Conservation (phyloP, 495 filamentous ascomycete species). For the Cladorrhinum samala region DNA sequence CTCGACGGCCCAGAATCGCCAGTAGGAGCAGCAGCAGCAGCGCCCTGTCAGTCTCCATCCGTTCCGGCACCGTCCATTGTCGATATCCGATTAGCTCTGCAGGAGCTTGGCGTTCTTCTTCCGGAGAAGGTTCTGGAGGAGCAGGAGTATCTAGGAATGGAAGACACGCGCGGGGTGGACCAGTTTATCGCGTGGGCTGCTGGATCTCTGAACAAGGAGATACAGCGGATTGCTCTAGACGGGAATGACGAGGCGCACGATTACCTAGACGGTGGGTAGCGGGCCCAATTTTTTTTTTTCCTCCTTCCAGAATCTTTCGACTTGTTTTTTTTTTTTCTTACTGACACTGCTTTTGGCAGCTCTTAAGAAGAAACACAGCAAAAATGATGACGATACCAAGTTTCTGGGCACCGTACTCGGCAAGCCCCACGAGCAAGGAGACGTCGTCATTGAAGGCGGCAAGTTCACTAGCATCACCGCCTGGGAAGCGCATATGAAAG, state of each 20-base stretch:
- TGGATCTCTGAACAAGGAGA: slow-evolving; percentile 63
- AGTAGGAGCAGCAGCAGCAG: background rate
- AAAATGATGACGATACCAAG: slow-evolving; percentile 69
- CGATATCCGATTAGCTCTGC: slow-evolving; percentile 76
- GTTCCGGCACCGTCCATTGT: slow-evolving; percentile 48
- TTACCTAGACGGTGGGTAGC: slow-evolving; percentile 56
- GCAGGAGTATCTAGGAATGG: slow-evolving; percentile 38
- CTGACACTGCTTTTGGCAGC: slow-evolving; percentile 32
- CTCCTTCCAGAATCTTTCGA: background rate
- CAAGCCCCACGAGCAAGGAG: slow-evolving; percentile 57
- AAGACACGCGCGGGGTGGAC: slow-evolving; percentile 69
- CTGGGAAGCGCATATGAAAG: slow-evolving; percentile 47
- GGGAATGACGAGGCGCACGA: slow-evolving; percentile 52
- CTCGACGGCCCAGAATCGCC: slow-evolving; percentile 52
- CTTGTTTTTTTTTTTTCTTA: background rate
- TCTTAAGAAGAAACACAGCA: slow-evolving; percentile 79
- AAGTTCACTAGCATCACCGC: slow-evolving; percentile 56
- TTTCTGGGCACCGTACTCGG: slow-evolving; percentile 77
- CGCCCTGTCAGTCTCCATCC: background rate
- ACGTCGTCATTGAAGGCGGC: slow-evolving; percentile 67
- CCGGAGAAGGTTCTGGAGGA: slow-evolving; percentile 47
- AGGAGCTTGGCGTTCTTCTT: slow-evolving; percentile 63
- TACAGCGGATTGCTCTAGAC: slow-evolving; percentile 53
- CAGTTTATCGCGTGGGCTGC: slow-evolving; percentile 68
- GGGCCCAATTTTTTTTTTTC: background rate